phyloP scores from a whole-genome alignment of 306 rosid species.

The Rubus parviflorus region DNA sequence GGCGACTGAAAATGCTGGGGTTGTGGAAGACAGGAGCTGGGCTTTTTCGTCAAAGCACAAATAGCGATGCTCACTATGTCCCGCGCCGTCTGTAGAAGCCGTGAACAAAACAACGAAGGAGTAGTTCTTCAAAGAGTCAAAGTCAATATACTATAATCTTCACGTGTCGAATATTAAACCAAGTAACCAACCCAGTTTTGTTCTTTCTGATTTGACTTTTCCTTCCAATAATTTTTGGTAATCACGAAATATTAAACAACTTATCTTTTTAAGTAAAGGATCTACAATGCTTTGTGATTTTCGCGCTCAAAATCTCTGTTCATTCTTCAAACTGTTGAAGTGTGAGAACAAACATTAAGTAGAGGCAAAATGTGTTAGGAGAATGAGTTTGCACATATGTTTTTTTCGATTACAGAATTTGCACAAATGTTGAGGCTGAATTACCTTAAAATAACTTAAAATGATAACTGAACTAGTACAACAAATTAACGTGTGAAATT shows the following conservation, averaged over 20 bases:
- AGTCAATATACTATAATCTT: not conserved
- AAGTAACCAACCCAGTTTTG: not conserved
- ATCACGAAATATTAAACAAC: not conserved
- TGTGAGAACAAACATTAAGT: no score
- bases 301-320: no score
- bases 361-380: no score
- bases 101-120: not conserved
- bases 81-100: constrained; percentile 6
- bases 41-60: constrained; percentile 8
- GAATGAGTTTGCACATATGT: no score
- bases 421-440: no score
- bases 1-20: constrained; percentile 16
- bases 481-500: no score
- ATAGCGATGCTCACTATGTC: constrained; percentile 13
- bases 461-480: no score
- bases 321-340: no score
- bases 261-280: not conserved
- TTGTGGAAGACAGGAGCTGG: constrained; percentile 12
- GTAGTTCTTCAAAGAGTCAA: not conserved
- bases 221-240: not conserved
- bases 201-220: constrained; percentile 10
- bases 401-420: no score
- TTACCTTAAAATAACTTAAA: no score
- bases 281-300: not conserved
- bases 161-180: not conserved